phyloP scores from a whole-genome alignment of 768 basidiomycete genomes.

The Leccinum obscurum region DNA sequence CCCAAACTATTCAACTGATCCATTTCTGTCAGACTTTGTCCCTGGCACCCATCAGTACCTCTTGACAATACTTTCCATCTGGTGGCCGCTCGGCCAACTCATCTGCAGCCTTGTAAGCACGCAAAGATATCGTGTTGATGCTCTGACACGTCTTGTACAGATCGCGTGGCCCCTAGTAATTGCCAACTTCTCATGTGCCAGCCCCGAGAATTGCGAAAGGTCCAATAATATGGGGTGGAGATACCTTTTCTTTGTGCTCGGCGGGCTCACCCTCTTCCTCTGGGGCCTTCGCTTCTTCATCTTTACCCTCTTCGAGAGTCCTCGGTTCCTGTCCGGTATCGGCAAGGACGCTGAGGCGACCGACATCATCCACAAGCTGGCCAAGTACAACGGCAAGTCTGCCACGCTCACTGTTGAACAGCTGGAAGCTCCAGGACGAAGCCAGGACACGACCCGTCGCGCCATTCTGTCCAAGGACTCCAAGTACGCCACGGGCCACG shows the following conservation, averaged over 20 bases:
- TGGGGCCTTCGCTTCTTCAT: slow-evolving; percentile 53
- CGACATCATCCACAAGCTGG: slow-evolving; percentile 47
- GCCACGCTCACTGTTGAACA: slow-evolving; percentile 45
- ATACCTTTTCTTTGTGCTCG: slow-evolving; percentile 54
- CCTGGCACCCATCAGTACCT: too few relatives aligned
- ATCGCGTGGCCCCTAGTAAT: slow-evolving; percentile 59
- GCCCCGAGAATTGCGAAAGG: slow-evolving; percentile 36
- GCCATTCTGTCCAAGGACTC: slow-evolving; percentile 42
- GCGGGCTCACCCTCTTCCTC: slow-evolving; percentile 52
- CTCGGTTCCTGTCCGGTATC: slow-evolving; percentile 55
- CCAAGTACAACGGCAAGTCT: slow-evolving; percentile 48
- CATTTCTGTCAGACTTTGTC: not conserved
- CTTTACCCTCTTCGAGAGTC: slow-evolving; percentile 56
- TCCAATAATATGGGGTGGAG: slow-evolving; percentile 65
- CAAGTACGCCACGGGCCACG: slow-evolving; percentile 41
- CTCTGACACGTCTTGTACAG: slow-evolving; percentile 23
- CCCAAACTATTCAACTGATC: not conserved
- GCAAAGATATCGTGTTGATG: not conserved
- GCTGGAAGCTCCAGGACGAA: slow-evolving; percentile 37
- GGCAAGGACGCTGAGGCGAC: slow-evolving; percentile 55
- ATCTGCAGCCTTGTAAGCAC: slow-evolving; percentile 50
- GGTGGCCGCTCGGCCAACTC: slow-evolving; percentile 30
- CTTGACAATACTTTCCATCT: too few relatives aligned
- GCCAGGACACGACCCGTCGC: slow-evolving; percentile 14
- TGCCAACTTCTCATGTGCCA: slow-evolving; percentile 51